Percentiles rank a stretch among this genome's conserved stretches.
These are phyloP conservation scores for Rhypophila decipiens DNA, from an alignment of 495 filamentous ascomycete genomes.

Conservation along the genomic window DNA sequence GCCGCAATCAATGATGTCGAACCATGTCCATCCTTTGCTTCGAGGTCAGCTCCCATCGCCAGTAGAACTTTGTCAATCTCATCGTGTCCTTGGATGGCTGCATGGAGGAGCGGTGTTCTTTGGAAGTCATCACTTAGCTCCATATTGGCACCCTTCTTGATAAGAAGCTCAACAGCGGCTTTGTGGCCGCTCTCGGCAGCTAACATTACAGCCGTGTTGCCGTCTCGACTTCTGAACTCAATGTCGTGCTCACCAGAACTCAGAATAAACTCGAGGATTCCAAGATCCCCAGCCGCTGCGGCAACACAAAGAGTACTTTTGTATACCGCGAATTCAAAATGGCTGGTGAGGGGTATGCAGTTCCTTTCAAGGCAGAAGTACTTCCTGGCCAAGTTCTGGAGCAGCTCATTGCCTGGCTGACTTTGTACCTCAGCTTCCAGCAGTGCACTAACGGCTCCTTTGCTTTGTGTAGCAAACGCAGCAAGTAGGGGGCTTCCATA, in stretches of 20 bases:
- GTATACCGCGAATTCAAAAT: neutral
- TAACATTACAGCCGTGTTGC: neutral
- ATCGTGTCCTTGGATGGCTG: neutral
- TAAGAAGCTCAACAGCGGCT: conserved; percentile 56
- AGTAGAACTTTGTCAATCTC: neutral
- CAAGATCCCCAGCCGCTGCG: neutral
- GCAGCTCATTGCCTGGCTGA: neutral
- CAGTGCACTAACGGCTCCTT: conserved; percentile 21
- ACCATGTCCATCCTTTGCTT: neutral
- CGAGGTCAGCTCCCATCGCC: neutral
- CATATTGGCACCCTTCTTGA: conserved; percentile 13
- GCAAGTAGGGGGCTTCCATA: conserved; percentile 41
- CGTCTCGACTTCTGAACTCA: conserved; percentile 13
- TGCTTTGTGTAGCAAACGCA: conserved; percentile 27
- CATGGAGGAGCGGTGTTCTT: neutral
- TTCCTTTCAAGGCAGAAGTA: neutral
- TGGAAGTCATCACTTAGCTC: neutral
- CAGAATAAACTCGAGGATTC: neutral
- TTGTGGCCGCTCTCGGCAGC: neutral
- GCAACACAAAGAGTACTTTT: neutral
- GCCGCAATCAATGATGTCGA: neutral
- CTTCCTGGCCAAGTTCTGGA: neutral
- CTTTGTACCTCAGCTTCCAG: conserved; percentile 11
- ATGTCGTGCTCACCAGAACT: conserved; percentile 11
- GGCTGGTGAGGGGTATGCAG: accelerated